A percentile compares a stretch with the other conserved stretches of the same genome.
Evolutionary conservation across 2,329 filamentous ascomycete species (phyloP).

Genomic region (Nemania diffusa): DNA sequence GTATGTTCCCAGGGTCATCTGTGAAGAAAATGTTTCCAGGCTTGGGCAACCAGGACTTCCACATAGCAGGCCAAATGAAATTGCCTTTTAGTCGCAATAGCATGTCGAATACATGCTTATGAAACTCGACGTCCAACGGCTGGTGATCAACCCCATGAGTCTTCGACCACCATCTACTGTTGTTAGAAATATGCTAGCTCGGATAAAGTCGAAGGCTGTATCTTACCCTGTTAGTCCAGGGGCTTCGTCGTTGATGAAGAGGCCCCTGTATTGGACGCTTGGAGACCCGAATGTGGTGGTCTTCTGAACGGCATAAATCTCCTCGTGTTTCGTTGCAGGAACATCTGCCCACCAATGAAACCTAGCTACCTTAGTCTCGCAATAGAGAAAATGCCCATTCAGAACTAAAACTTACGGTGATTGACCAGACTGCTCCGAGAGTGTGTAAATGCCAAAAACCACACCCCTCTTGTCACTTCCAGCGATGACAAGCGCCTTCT

Average conservation of each 20-base stretch:
- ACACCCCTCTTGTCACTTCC: slow-evolving; percentile 68
- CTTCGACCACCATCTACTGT: slow-evolving; percentile 64
- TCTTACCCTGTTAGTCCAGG: slow-evolving; percentile 58
- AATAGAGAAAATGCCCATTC: neutral
- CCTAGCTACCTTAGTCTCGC: slow-evolving; percentile 30
- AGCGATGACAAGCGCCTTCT: slow-evolving; percentile 64
- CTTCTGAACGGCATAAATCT: slow-evolving; percentile 61
- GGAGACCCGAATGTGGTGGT: slow-evolving; percentile 63
- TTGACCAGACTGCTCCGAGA: slow-evolving; percentile 71
- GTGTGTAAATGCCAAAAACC: slow-evolving; percentile 68
- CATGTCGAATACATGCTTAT: slow-evolving; percentile 71
- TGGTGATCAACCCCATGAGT: slow-evolving; percentile 60
- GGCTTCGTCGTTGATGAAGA: slow-evolving; percentile 73
- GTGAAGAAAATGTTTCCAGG: slow-evolving; percentile 68
- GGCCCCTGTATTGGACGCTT: slow-evolving; percentile 67
- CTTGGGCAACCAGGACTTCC: slow-evolving; percentile 60
- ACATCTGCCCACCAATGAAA: slow-evolving; percentile 72
- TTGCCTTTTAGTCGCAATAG: slow-evolving; percentile 70
- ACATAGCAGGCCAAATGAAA: slow-evolving; percentile 75
- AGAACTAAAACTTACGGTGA: slow-evolving; percentile 56
- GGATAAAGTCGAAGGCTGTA: slow-evolving; percentile 42
- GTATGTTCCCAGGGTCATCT: slow-evolving; percentile 68
- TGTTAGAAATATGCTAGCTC: slow-evolving; percentile 54
- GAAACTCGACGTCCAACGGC: slow-evolving; percentile 64
- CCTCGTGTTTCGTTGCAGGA: slow-evolving; percentile 57